A percentile compares a stretch with the other conserved stretches of the same genome.
Conservation (phyloP, 768 basidiomycete species). For the Artomyces pyxidatus region DNA sequence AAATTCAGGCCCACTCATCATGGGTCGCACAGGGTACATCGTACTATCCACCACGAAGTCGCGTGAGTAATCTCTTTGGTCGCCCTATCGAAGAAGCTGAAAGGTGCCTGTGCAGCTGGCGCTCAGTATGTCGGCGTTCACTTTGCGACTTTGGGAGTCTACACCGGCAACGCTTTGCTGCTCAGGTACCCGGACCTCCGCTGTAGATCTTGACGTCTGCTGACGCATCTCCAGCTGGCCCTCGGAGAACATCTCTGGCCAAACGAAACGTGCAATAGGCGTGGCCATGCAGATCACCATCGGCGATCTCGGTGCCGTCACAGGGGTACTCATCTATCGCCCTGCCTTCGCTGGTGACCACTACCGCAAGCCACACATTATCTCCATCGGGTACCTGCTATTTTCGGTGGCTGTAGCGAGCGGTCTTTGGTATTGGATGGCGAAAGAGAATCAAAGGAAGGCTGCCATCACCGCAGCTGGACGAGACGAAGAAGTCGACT, state of each 20-base stretch:
- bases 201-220: too few relatives aligned
- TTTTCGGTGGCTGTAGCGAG: conserved; percentile 37
- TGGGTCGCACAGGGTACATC: conserved; percentile 56
- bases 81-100: too few relatives aligned
- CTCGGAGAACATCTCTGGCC: conserved; percentile 59
- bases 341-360: conserved; percentile 37
- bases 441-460: conserved; percentile 39
- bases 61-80: conserved; percentile 31
- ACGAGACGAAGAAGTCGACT: conserved; percentile 12
- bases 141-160: conserved; percentile 47
- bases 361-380: conserved; percentile 49
- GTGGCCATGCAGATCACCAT: conserved; percentile 59
- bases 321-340: conserved; percentile 47
- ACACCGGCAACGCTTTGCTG: conserved; percentile 48
- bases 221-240: conserved; percentile 32
- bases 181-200: conserved; percentile 43
- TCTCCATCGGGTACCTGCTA: conserved; percentile 49
- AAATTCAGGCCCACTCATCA: background rate
- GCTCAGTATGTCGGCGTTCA: conserved; percentile 51
- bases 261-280: conserved; percentile 56
- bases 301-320: conserved; percentile 54
- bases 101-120: too few relatives aligned
- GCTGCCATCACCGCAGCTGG: conserved; percentile 20
- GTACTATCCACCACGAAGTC: conserved; percentile 41
- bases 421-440: conserved; percentile 42